phyloP scores from a whole-genome alignment of 495 filamentous ascomycete species.

The Corynascus novoguineensis region DNA sequence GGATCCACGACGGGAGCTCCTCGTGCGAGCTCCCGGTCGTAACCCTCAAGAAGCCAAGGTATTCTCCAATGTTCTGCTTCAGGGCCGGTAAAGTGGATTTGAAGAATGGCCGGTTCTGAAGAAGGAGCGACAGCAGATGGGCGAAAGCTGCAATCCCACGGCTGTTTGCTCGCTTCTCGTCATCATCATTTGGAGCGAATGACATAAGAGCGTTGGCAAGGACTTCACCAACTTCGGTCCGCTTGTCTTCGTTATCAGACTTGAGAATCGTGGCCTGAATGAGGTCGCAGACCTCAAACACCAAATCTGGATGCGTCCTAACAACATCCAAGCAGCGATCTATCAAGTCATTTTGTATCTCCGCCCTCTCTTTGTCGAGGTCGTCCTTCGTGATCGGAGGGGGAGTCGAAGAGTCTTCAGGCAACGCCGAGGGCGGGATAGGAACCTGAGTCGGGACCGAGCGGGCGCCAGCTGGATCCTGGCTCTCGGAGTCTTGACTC shows the following conservation, averaged over 20 bases:
- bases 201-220: slow-evolving; percentile 86
- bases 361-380: slow-evolving; percentile 69
- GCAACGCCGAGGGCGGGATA: slow-evolving; percentile 5
- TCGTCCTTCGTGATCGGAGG: slow-evolving; percentile 62
- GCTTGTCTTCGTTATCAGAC: slow-evolving; percentile 55
- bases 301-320: slow-evolving; percentile 78
- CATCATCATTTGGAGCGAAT: slow-evolving; percentile 68
- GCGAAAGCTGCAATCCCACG: slow-evolving; percentile 76
- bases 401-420: not conserved
- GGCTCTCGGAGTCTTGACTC: slow-evolving; percentile 14
- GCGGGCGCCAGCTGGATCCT: slow-evolving; percentile 1
- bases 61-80: slow-evolving; percentile 67
- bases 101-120: slow-evolving; percentile 80
- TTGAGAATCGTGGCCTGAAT: slow-evolving; percentile 72
- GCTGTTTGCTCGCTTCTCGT: slow-evolving; percentile 61
- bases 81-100: slow-evolving; percentile 66
- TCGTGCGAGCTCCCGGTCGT: slow-evolving; percentile 60
- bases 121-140: slow-evolving; percentile 81
- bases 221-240: slow-evolving; percentile 72
- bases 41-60: slow-evolving; percentile 76
- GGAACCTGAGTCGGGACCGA: slow-evolving; percentile 7
- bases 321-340: slow-evolving; percentile 87
- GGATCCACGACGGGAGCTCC: slow-evolving; percentile 83
- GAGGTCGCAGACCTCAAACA: slow-evolving; percentile 85
- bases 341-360: slow-evolving; percentile 70